Evolutionary conservation across 805 yeast species (phyloP), one percentile per base, ranked within the genome.

Genomic region (Yarrowia sp.): DNA sequence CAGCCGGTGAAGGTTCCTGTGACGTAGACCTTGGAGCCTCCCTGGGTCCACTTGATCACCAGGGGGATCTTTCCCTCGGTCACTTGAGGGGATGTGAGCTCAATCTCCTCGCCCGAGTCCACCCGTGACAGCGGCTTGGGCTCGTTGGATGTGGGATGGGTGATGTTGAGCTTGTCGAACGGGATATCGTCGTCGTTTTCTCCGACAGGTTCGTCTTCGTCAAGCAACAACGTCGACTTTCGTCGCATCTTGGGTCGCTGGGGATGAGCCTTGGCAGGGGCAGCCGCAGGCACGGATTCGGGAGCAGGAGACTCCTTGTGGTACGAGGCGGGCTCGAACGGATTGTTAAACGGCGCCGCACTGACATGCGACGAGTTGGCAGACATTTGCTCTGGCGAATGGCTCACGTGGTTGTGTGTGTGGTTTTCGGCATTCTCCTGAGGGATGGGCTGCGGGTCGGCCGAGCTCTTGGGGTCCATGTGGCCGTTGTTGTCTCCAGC

Each of bases 1-100:
- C 99, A 95, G 3, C 97, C 97, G 0, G 99, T 95, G 79, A 94
- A 94, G 0, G 98, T 90, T 63, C 99, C 99, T 43, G 98, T 95
- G 14, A 94, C 97, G 77, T 92, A 95, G 2, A 95, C 98, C 74
- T 90, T 90, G 63, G 86, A 86, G 70, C 99, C 99, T n/a, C 98
- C 98, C 78, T 94, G 97, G 16, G 87, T 88, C 99, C 99, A 94
- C 72, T 86, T 87, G 69, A 92, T 89, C 69, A 89, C 92, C 0
- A 92, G 83, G 3, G 87, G 87, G 32, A 74, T 69, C 36, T 64
- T 63, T 10, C 53, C 72, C 26, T 71, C 75, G 40, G 68, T 67
- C 16, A 66, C 70, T 52, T 72, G 72, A 19, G 73, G 73, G 36
- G 71, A 70, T 61, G 70, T 71, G 45, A 74, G 71, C 22, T 73